These are phyloP conservation scores for Goffeauzyma gilvescens DNA, from an alignment of 768 basidiomycete species.

Conservation along the genomic window DNA sequence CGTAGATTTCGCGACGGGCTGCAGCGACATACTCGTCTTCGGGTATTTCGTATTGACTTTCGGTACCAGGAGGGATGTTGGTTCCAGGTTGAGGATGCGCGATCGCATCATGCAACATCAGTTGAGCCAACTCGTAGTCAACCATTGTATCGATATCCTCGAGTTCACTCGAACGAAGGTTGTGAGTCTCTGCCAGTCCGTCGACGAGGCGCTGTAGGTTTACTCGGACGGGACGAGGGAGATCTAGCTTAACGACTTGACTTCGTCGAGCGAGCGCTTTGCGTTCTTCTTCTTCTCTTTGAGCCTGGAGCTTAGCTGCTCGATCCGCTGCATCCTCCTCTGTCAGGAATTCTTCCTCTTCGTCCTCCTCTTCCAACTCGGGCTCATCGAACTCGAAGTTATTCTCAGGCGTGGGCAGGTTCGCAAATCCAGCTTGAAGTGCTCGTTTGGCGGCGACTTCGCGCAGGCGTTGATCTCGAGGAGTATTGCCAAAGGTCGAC, in stretches of 20 bases:
- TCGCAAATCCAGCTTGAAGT: conserved; percentile 61
- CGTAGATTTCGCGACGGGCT: conserved; percentile 54
- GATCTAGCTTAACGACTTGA: conserved; percentile 54
- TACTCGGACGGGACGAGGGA: conserved; percentile 73
- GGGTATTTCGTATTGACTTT: conserved; percentile 43
- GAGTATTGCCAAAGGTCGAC: conserved; percentile 44
- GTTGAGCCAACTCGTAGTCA: conserved; percentile 53
- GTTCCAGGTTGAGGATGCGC: conserved; percentile 77
- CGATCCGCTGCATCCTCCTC: conserved; percentile 87
- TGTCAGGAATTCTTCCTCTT: conserved; percentile 33
- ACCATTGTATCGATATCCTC: conserved; percentile 45
- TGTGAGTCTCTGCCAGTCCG: conserved; percentile 35
- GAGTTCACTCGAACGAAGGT: conserved; percentile 28
- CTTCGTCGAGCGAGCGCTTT: conserved; percentile 66
- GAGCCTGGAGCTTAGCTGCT: conserved; percentile 51
- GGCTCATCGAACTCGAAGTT: conserved; percentile 89
- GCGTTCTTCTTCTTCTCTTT: conserved; percentile 56
- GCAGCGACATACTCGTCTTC: conserved; percentile 49
- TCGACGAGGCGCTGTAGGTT: conserved; percentile 48
- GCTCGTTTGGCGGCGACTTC: conserved; percentile 50
- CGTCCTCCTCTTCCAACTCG: conserved; percentile 55
- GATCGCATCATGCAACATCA: conserved; percentile 75
- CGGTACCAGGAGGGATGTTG: conserved; percentile 46
- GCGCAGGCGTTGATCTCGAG: conserved; percentile 52
- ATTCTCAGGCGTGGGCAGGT: conserved; percentile 79